phyloP scores from a whole-genome alignment of 345 rosid species.

The Cardamine chenopodiifolia region DNA sequence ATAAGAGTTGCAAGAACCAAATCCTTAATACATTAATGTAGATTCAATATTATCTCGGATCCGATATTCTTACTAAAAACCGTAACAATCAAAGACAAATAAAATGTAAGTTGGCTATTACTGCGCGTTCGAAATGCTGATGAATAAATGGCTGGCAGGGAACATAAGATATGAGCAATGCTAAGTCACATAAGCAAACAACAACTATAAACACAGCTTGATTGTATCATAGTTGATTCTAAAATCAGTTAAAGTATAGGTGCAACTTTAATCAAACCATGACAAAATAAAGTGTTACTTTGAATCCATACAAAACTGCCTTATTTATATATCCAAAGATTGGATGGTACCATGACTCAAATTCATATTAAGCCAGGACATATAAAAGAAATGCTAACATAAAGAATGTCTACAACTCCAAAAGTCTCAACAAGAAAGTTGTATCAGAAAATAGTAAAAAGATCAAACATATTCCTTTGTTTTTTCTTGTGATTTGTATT shows the following conservation, averaged over 20 bases:
- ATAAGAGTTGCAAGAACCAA: slow-evolving; percentile 5
- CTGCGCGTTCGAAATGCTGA: background rate
- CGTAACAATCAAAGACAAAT: background rate
- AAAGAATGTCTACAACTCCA: slow-evolving; percentile 21
- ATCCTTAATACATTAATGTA: background rate
- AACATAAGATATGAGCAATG: slow-evolving; percentile 12
- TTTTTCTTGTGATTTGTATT: background rate
- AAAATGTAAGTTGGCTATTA: background rate
- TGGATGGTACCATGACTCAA: background rate
- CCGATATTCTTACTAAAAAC: background rate
- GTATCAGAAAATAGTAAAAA: background rate
- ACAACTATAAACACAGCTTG: background rate
- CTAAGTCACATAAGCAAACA: background rate
- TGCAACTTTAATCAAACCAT: slow-evolving; percentile 7
- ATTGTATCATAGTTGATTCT: background rate
- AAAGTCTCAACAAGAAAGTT: background rate
- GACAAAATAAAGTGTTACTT: background rate
- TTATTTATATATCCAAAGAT: background rate
- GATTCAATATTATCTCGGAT: background rate
- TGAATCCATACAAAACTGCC: slow-evolving; percentile 12
- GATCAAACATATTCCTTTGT: background rate
- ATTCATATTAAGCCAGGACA: background rate
- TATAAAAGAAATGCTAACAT: background rate
- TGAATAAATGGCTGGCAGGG: slow-evolving; percentile 2
- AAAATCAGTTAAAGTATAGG: background rate